Base-by-base conservation (phyloP, 306 rosid genomes). In the Gleditsia sinensis region DNA sequence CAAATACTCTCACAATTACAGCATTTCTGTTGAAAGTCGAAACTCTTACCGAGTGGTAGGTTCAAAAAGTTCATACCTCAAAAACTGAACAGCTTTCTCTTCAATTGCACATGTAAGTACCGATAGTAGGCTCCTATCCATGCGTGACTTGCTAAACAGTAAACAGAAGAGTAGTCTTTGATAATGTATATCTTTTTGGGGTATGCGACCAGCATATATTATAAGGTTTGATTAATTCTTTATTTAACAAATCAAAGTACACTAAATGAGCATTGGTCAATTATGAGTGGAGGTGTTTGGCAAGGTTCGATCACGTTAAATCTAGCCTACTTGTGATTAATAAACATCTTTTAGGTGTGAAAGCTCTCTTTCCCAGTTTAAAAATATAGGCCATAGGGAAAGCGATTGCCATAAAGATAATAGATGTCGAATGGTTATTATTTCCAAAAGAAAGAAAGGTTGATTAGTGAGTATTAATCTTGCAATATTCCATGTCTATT, bases 251-350 rank as follows among this genome's bases (percentile, higher is more conserved):
- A 40, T 21, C 21, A 49, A 27, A n/a, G n/a, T n/a, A 30, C 23
- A 28, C 61, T 55, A 24, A 49, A 66, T 55, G 49, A 27, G 78
- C 57, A 42, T 62, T 79, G 74, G 70, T 76, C 61, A 70, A 74
- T 79, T 80, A 34, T 76, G 39, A 9, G 79, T 68, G 78, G 53
- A 67, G 75, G 14, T 74, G 74, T 75, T 43, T 32, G 85, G 83
- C 76, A 71, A 58, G 23, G 3, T 51, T 74, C 24, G 20, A 63
- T 30, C 56, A 25, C 66, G 61, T n/a, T 72, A 33, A 54, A 48
- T 67, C 42, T 40, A 32, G 11, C 78, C 58, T 68, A 58, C 25
- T 20, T 13, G 20, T 56, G 56, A 33, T 76, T 43, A 25, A 71
- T 53, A 37, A 73, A 53, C 21, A 57, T 30, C 40, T 21, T 28